A percentile compares a stretch with the other conserved stretches of the same genome.
Conservation (phyloP, 2,329 filamentous ascomycete species). For the Fusarium anguioides region DNA sequence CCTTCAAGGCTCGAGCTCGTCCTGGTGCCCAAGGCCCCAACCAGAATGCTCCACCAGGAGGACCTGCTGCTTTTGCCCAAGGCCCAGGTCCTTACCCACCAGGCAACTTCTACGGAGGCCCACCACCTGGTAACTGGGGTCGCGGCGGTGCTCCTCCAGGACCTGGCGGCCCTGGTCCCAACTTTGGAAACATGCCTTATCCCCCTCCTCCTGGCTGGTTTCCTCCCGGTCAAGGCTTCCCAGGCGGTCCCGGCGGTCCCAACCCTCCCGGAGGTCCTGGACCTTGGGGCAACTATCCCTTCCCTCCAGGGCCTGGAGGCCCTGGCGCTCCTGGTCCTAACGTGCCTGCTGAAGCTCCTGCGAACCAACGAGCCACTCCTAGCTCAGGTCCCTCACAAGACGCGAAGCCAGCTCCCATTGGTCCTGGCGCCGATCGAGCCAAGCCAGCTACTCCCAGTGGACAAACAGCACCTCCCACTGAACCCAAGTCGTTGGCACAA, state of each 20-base stretch:
- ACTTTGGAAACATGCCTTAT: constrained; percentile 81
- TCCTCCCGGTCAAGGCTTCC: constrained; percentile 80
- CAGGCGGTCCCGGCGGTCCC: constrained; percentile 61
- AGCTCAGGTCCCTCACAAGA: constrained; percentile 53
- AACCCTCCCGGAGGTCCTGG: constrained; percentile 70
- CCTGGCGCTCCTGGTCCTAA: constrained; percentile 59
- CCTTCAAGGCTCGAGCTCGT: constrained; percentile 55
- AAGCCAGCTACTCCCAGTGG: constrained; percentile 59
- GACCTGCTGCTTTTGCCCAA: constrained; percentile 57
- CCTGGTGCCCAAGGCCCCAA: constrained; percentile 49
- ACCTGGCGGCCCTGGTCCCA: constrained; percentile 65
- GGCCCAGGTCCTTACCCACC: constrained; percentile 58
- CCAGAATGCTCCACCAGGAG: constrained; percentile 51
- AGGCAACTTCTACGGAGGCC: constrained; percentile 60
- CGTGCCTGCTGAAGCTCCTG: constrained; percentile 65
- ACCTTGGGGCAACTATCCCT: constrained; percentile 67
- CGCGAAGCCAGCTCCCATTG: constrained; percentile 62
- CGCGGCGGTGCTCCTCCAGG: constrained; percentile 63
- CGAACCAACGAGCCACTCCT: constrained; percentile 65
- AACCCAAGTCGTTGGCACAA: constrained; percentile 65
- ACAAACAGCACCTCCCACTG: constrained; percentile 59
- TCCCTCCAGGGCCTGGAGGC: constrained; percentile 65
- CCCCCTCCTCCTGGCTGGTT: constrained; percentile 83
- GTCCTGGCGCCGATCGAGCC: constrained; percentile 61
- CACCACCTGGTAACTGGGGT: constrained; percentile 66